Conservation (phyloP, 495 filamentous ascomycete species). For the Articulospora tetracladia region DNA sequence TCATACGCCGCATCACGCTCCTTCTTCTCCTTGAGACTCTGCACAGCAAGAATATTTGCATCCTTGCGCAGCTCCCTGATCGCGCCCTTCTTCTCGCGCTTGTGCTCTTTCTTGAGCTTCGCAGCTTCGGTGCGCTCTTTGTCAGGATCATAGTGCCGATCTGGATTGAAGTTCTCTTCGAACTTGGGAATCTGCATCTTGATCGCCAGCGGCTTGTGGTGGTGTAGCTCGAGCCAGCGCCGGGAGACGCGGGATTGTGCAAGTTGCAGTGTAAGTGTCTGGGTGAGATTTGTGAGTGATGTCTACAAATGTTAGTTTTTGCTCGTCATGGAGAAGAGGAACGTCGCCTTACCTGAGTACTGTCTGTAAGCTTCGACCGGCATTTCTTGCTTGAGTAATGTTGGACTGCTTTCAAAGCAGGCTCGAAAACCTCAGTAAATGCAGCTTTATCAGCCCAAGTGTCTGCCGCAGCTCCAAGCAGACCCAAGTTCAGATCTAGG, state of each 20-base stretch:
- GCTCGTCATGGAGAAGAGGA: not conserved
- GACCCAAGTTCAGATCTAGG: conserved; percentile 48
- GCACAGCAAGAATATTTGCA: conserved; percentile 82
- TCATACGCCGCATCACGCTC: conserved; percentile 75
- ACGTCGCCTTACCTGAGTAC: conserved; percentile 20
- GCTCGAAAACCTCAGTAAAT: conserved; percentile 69
- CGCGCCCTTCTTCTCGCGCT: conserved; percentile 92
- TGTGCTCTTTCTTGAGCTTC: conserved; percentile 83
- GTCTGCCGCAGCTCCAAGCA: conserved; percentile 57
- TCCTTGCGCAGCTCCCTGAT: conserved; percentile 94
- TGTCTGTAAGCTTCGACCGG: conserved; percentile 41
- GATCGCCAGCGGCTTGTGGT: conserved; percentile 86
- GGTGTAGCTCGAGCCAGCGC: conserved; percentile 79
- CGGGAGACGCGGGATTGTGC: conserved; percentile 55
- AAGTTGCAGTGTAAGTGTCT: conserved; percentile 47
- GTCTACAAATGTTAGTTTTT: conserved; percentile 21
- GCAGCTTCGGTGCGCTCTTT: conserved; percentile 76
- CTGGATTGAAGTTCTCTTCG: conserved; percentile 90
- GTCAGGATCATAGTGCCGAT: conserved; percentile 94
- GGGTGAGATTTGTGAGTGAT: conserved; percentile 33
- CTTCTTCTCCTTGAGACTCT: conserved; percentile 88
- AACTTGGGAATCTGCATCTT: conserved; percentile 90
- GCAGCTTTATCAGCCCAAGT: conserved; percentile 64
- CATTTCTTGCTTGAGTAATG: conserved; percentile 49
- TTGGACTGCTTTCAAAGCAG: conserved; percentile 49